Base-by-base conservation (phyloP, 495 filamentous ascomycete species). In the Cercophora newfieldiana region DNA sequence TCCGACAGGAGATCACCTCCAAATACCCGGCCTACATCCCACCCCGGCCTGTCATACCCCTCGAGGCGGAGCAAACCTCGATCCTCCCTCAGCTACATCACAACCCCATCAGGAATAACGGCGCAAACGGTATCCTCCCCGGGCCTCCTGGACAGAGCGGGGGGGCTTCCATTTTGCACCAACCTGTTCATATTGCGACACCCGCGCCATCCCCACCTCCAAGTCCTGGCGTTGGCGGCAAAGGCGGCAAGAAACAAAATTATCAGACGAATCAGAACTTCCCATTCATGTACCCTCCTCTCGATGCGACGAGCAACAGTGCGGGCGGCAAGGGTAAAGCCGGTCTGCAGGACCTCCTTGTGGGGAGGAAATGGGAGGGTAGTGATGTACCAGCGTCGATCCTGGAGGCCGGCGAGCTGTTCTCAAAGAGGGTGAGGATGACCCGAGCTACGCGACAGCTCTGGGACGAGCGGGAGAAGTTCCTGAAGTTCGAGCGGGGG, bases 181-280 rank as follows among this genome's bases (percentile, higher is more conserved):
- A 97, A 71, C 91, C 95, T 6, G 95, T 99, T 25, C 95, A 99
- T 75, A 99, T 99, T 65, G 96, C 95, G 51, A 99, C 95, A 3
- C 95, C 95, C 0, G 94, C 93, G 0, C 95, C 96, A n/a, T 98
- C 96, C 5, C 95, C 95, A 25, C 95, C 95, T 1, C 95, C 95
- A 12, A 96, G 93, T 6, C 96, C 95, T 3, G 91, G 89, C 2
- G 88, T 91, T 4, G 93, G 93, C 44, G 93, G 93, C 4, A 99
- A 99, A 75, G 91, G 90, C 51, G 93, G 90, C 18, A 99, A 99
- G 80, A 99, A 99, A 72, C 96, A 98, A 68, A 99, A 98, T 65
- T 99, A 98, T 74, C 95, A 99, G 75, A 99, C 95, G 0, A 99
- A 99, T 73, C 95, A 99, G 68, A 94, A 97, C 69, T 99, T 99